Evolutionary conservation across 257 asterid genomes (phyloP).

Genomic region (Solanum corneliomulleri): DNA sequence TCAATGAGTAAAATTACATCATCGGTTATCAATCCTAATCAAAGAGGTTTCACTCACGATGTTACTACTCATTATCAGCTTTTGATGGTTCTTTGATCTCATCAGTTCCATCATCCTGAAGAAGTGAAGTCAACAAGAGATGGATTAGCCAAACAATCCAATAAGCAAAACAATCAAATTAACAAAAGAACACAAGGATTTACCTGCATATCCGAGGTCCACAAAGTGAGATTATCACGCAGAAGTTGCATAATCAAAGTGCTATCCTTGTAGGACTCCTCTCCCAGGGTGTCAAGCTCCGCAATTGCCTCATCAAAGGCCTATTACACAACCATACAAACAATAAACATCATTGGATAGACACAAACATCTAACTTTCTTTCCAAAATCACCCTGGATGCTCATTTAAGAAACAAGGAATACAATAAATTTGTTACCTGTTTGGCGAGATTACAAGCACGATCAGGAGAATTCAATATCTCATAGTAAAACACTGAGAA

Average conservation of each 20-base stretch:
- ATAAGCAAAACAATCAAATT: neutral
- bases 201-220: slow-evolving; percentile 93
- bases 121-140: neutral
- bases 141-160: neutral
- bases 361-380: neutral
- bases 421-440: slow-evolving; percentile 28
- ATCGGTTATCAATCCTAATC: slow-evolving; percentile 14
- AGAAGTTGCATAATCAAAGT: slow-evolving; percentile 90
- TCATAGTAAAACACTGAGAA: slow-evolving; percentile 82
- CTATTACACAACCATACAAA: slow-evolving; percentile 13
- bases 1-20: slow-evolving; percentile 6
- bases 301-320: slow-evolving; percentile 91
- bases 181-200: neutral
- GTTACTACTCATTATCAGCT: slow-evolving; percentile 48
- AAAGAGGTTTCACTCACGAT: slow-evolving; percentile 4
- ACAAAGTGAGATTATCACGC: slow-evolving; percentile 82
- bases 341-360: neutral
- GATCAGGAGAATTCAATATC: slow-evolving; percentile 70
- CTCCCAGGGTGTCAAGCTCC: slow-evolving; percentile 83
- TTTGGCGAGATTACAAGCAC: slow-evolving; percentile 77
- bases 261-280: slow-evolving; percentile 92
- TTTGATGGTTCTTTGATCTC: slow-evolving; percentile 75
- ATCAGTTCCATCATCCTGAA: slow-evolving; percentile 71
- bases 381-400: neutral
- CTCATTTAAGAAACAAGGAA: neutral